Conservation (phyloP, 805 yeast genomes). For the Candida boleticola region DNA sequence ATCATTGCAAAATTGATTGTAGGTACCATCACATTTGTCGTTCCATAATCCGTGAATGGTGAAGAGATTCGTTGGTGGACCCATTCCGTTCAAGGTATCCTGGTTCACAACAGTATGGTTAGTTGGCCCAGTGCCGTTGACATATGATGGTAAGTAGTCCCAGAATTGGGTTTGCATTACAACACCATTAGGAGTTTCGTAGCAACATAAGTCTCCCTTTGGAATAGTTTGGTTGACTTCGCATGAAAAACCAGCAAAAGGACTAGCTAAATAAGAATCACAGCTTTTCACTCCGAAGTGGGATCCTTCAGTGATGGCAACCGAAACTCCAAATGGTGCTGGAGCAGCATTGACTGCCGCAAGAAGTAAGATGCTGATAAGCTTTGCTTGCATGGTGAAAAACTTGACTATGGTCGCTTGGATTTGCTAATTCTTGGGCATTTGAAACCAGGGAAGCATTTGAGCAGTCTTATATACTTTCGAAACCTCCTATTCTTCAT, state of each 20-base stretch:
- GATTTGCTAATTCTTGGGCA: too few relatives aligned
- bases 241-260: conserved; percentile 13
- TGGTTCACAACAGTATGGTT: not conserved
- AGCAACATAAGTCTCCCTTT: conserved; percentile 4
- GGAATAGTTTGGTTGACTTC: conserved; percentile 7
- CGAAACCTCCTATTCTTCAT: too few relatives aligned
- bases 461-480: too few relatives aligned
- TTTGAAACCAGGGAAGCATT: too few relatives aligned
- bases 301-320: not conserved
- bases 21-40: conserved; percentile 81
- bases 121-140: conserved; percentile 1
- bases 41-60: conserved; percentile 91
- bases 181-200: conserved; percentile 54
- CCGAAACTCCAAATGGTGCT: not conserved
- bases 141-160: conserved; percentile 56
- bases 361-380: not conserved
- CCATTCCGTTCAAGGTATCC: not conserved
- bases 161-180: conserved; percentile 87
- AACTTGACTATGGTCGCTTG: too few relatives aligned
- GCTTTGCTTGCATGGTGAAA: not conserved
- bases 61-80: conserved; percentile 56
- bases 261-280: conserved; percentile 12
- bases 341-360: not conserved
- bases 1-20: conserved; percentile 73
- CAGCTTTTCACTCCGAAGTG: conserved; percentile 15